These are phyloP conservation scores for Marasmius oreades DNA, from an alignment of 1,284 basidiomycete species.

Conservation along the genomic window DNA sequence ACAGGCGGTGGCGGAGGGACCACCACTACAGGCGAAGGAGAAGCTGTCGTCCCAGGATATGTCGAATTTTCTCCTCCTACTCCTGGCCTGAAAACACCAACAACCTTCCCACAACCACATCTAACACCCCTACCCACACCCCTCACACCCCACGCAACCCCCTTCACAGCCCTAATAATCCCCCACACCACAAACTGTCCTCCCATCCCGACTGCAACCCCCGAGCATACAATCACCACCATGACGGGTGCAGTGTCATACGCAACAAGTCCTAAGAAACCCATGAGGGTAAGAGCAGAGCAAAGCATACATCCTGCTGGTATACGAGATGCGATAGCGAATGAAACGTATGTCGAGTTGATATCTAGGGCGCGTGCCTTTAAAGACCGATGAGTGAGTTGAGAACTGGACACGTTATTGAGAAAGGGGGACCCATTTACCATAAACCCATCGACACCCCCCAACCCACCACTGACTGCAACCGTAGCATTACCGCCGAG, in stretches of 20 bases:
- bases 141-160: conserved; percentile 51
- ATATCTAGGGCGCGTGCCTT: conserved; percentile 54
- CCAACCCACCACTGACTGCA: not conserved
- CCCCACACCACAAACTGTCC: conserved; percentile 67
- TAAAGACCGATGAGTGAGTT: not conserved
- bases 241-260: conserved; percentile 59
- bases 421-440: no score
- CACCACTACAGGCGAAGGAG: no score
- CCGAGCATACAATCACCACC: conserved; percentile 52
- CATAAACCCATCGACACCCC: not conserved
- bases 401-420: no score
- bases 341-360: conserved; percentile 59
- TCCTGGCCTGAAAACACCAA: not conserved
- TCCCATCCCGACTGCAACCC: conserved; percentile 52
- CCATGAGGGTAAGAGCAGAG: conserved; percentile 50
- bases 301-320: conserved; percentile 56
- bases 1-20: no score
- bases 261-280: conserved; percentile 57
- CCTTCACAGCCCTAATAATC: conserved; percentile 50
- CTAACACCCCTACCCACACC: not conserved
- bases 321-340: conserved; percentile 58
- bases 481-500: not conserved
- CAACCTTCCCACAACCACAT: not conserved
- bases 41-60: no score
- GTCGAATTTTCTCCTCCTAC: no score